phyloP scores from a whole-genome alignment of 2,329 filamentous ascomycete genomes.

The Fusarium coicis region DNA sequence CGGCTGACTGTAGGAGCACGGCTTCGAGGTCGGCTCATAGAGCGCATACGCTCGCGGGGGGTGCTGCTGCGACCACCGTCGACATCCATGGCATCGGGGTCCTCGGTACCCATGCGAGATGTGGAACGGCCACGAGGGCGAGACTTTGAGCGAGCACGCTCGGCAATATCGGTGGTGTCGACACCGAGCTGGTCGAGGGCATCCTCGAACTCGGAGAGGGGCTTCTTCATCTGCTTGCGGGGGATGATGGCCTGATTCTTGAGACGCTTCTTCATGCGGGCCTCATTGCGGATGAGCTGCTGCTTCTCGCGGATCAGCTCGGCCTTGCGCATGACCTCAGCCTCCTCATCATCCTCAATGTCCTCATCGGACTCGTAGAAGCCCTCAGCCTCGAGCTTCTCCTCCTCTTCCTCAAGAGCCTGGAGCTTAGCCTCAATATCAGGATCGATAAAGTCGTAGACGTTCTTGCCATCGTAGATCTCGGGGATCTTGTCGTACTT shows the following conservation, averaged over 20 bases:
- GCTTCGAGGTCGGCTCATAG: slow-evolving; percentile 80
- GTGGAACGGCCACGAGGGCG: slow-evolving; percentile 76
- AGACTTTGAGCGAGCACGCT: slow-evolving; percentile 75
- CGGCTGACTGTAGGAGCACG: slow-evolving; percentile 71
- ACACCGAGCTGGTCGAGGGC: slow-evolving; percentile 87
- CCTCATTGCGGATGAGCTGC: slow-evolving; percentile 90
- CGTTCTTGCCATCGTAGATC: slow-evolving; percentile 93
- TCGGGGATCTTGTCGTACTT: slow-evolving; percentile 97
- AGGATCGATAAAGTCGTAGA: slow-evolving; percentile 96
- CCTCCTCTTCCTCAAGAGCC: slow-evolving; percentile 94
- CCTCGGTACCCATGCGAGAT: slow-evolving; percentile 70
- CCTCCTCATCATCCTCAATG: slow-evolving; percentile 88
- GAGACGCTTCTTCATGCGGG: slow-evolving; percentile 92
- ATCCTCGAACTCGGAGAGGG: slow-evolving; percentile 86
- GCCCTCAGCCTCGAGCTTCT: slow-evolving; percentile 88
- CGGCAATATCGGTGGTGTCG: slow-evolving; percentile 79
- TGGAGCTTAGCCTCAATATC: slow-evolving; percentile 95
- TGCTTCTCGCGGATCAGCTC: slow-evolving; percentile 96
- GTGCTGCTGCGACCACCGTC: slow-evolving; percentile 54
- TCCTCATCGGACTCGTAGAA: slow-evolving; percentile 90
- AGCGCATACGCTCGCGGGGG: slow-evolving; percentile 70
- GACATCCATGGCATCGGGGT: slow-evolving; percentile 81
- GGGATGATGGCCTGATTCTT: slow-evolving; percentile 98
- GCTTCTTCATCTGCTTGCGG: slow-evolving; percentile 81
- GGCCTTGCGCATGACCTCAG: slow-evolving; percentile 89